Evolutionary conservation across 768 basidiomycete species (phyloP).

Genomic region (Kwoniella pini): DNA sequence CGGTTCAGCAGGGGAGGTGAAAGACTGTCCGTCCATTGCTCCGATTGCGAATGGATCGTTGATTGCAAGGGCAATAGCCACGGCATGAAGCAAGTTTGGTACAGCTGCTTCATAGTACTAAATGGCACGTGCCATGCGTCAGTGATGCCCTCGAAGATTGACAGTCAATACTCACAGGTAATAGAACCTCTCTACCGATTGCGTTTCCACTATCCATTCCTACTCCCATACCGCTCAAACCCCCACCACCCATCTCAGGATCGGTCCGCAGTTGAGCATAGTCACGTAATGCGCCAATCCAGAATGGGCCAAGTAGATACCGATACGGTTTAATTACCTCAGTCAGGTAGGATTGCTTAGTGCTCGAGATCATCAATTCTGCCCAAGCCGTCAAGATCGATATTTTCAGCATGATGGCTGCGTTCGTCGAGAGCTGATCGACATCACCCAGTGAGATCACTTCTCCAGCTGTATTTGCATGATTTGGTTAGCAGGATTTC

Average conservation of each 20-base stretch:
- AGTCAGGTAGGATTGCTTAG: constrained; percentile 70
- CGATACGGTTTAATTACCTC: constrained; percentile 81
- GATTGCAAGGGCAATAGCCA: constrained; percentile 74
- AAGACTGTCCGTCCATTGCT: constrained; percentile 68
- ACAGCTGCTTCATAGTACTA: constrained; percentile 88
- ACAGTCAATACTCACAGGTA: constrained; percentile 68
- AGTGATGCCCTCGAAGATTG: neutral
- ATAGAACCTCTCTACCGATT: constrained; percentile 81
- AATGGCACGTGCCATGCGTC: neutral
- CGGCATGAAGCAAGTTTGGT: constrained; percentile 78
- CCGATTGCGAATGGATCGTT: constrained; percentile 68
- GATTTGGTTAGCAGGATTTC: too few relatives aligned
- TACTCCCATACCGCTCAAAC: constrained; percentile 56
- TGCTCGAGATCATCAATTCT: constrained; percentile 77
- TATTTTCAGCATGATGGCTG: constrained; percentile 89
- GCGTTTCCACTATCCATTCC: constrained; percentile 78
- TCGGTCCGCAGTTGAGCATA: constrained; percentile 88
- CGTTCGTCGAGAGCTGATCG: constrained; percentile 85
- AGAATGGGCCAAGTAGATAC: constrained; percentile 71
- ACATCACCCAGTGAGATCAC: constrained; percentile 83
- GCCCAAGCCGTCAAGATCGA: constrained; percentile 95
- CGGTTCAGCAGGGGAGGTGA: constrained; percentile 26
- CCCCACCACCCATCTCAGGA: constrained; percentile 68
- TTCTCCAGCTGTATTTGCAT: constrained; percentile 64
- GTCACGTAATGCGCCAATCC: constrained; percentile 85